phyloP scores from a whole-genome alignment of 805 yeast genomes.

The Pichia exigua region DNA sequence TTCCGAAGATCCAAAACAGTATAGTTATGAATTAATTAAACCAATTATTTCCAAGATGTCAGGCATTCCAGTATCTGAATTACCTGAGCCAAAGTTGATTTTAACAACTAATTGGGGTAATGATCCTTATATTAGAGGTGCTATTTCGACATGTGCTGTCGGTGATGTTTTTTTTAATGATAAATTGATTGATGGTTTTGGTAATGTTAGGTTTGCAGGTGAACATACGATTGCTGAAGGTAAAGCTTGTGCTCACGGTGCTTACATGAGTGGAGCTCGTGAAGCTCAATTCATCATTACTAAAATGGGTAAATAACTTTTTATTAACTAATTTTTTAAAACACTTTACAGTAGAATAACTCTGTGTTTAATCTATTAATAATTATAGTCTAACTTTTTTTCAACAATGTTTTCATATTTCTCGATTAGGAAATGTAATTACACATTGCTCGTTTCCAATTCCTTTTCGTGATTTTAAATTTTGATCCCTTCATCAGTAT shows the following conservation, averaged over 20 bases:
- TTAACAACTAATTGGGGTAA: constrained; percentile 37
- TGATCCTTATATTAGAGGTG: constrained; percentile 44
- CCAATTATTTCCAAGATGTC: constrained; percentile 32
- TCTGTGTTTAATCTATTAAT: neutral
- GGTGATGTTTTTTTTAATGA: constrained; percentile 34
- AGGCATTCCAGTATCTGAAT: constrained; percentile 13
- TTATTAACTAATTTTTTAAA: too few relatives aligned
- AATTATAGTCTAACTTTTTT: neutral
- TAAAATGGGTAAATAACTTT: neutral
- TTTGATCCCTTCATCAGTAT: neutral
- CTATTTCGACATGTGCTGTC: constrained; percentile 36
- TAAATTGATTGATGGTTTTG: constrained; percentile 25
- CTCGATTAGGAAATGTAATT: neutral
- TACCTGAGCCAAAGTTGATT: constrained; percentile 22
- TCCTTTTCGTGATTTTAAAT: neutral
- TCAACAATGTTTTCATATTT: neutral
- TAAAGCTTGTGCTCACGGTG: constrained; percentile 50
- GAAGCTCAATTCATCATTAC: constrained; percentile 29
- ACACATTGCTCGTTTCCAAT: neutral
- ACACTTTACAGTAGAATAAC: neutral
- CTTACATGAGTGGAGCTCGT: constrained; percentile 41
- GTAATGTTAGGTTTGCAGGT: constrained; percentile 43
- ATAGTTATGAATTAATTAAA: constrained; percentile 35
- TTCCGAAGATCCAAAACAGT: constrained; percentile 22
- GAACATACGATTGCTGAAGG: constrained; percentile 46